Percentiles rank a stretch among this genome's conserved stretches.
Evolutionary conservation across 176 grass and related monocot genomes (phyloP).

Genomic region (Eragrostis nindensis): DNA sequence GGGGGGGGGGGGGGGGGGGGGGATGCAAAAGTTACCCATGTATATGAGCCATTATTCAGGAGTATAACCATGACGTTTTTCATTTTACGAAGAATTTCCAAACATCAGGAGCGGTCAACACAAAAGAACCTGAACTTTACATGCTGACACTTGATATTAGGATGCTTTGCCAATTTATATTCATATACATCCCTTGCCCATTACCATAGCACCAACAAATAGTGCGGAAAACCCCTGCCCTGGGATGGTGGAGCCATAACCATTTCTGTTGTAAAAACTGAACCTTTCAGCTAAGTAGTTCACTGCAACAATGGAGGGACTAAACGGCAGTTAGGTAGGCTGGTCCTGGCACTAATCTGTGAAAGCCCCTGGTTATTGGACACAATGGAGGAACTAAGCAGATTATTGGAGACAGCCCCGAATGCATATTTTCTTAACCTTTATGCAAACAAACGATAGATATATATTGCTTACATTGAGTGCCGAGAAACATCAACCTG

Average conservation of each 20-base stretch:
- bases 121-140: neutral
- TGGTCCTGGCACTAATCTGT: neutral
- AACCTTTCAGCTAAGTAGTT: neutral
- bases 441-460: conserved; percentile 16
- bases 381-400: neutral
- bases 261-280: neutral
- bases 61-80: neutral
- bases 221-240: neutral
- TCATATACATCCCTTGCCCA: conserved; percentile 4
- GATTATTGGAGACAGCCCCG: neutral
- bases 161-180: conserved; percentile 14
- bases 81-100: neutral
- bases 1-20: no score
- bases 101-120: neutral
- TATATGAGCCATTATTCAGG: neutral
- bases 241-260: conserved; percentile 16
- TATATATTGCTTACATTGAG: neutral
- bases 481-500: conserved; percentile 3
- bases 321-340: neutral
- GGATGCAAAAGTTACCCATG: neutral
- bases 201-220: conserved; percentile 3
- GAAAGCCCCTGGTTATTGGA: neutral
- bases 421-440: neutral
- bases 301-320: neutral
- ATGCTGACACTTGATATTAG: conserved; percentile 7